Evolutionary conservation across 495 filamentous ascomycete species (phyloP), one percentile per base, ranked within the genome.

Genomic region (Amniculicola lignicola): DNA sequence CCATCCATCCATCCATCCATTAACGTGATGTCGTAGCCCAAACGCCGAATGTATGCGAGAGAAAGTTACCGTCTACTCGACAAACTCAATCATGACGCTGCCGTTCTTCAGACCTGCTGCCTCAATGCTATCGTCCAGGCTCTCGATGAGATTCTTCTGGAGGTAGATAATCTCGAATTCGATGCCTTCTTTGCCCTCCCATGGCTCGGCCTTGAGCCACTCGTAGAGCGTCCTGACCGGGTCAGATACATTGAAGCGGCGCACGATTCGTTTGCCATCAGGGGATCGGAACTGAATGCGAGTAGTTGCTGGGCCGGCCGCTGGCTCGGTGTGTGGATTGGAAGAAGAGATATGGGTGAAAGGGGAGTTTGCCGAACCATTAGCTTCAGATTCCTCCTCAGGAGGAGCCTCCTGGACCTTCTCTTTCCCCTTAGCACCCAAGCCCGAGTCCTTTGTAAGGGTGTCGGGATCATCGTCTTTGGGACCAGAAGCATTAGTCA

Each of bases 231-330:
- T 79, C 39, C 80, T 73, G 4, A 98, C 90, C 0, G 79, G 78
- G 40, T 98, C 93, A n/a, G 80, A 69, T n/a, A 90, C 67, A 6
- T 76, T 67, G 71, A 98, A 98, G 12, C 86, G 79, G 15, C 91
- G 84, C 31, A 98, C 89, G 6, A 47, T 47, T 15, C 91, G 76
- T 21, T 90, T 81, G 9, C 89, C 90, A 35, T 80, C 82, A 0
- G 90, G 81, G 60, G 93, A 84, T 51, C 87, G 79, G 68, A 98
- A 92, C 64, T 97, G 93, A 55, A 98, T 89, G 23, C 94, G 81
- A 11, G 93, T 96, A 7, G 83, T 87, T 11, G 81, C 74, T 86
- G 82, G 2, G 78, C 72, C 35, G 19, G 18, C 23, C 0, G 79
- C 73, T 14, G 93, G 93, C 60, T 96, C 92, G 1, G 65, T 72